Conservation (phyloP, 2,329 filamentous ascomycete species). For the Gliomastix tumulicola region DNA sequence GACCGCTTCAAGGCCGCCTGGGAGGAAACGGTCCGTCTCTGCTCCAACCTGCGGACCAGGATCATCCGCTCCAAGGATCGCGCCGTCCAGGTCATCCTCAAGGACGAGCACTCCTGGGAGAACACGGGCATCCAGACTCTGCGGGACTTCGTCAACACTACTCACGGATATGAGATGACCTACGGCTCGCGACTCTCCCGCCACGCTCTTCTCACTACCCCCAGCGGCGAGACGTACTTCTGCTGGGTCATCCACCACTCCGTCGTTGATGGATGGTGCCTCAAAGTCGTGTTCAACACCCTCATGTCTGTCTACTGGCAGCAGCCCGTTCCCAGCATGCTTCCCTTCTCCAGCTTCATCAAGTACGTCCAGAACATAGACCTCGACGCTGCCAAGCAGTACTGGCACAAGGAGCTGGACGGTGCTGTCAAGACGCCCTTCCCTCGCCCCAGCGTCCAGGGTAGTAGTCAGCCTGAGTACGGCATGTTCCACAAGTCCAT, state of each 20-base stretch:
- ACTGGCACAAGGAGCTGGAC: constrained; percentile 7
- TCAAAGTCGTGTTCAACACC: constrained; percentile 3
- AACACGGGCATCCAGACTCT: not conserved
- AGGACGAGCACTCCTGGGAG: not conserved
- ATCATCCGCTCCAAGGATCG: constrained; percentile 8
- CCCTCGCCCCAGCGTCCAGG: not conserved
- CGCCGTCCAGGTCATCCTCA: constrained; percentile 5
- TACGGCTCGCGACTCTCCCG: constrained; percentile 6
- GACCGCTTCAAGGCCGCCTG: constrained; percentile 8
- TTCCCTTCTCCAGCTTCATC: constrained; percentile 5
- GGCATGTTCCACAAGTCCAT: not conserved
- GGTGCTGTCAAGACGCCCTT: constrained; percentile 1
- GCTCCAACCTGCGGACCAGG: constrained; percentile 10
- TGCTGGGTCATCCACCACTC: not conserved
- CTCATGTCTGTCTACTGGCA: not conserved
- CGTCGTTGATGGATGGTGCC: constrained; percentile 16
- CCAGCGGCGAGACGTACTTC: constrained; percentile 2
- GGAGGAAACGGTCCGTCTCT: constrained; percentile 7
- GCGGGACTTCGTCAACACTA: not conserved
- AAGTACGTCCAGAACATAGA: constrained; percentile 4
- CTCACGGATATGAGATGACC: constrained; percentile 3
- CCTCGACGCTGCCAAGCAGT: not conserved
- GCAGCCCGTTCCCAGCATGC: constrained; percentile 9
- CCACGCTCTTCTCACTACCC: constrained; percentile 4
- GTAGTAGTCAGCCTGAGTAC: not conserved